Base-by-base conservation (phyloP, 2,329 filamentous ascomycete genomes). In the Aureobasidium sp. region DNA sequence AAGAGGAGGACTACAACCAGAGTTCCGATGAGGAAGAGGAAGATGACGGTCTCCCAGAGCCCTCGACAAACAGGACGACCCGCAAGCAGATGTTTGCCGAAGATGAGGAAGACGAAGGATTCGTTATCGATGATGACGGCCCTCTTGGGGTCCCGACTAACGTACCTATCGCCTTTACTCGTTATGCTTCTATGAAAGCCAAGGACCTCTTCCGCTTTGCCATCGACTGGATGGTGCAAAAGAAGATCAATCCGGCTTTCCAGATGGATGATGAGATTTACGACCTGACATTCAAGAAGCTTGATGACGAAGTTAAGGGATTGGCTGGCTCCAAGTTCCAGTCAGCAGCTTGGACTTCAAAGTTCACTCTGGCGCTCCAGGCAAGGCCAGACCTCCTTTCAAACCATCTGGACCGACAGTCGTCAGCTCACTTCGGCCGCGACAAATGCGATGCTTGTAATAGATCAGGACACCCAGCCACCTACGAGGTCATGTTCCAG, bases 151-250 rank as follows among this genome's bases (percentile, higher is more conserved):
- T 43, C 4, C 43, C 55, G 6, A 38, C 31, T 5, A 83, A 81
- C 1, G 74, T 78, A 10, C 89, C 89, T 0, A 76, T 92, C 0
- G 77, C 87, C 66, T 90, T 90, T 70, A 88, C 85, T 0, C 74
- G 79, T 3, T 80, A 87, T 60, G 80, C 83, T 0, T 84, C 85
- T 63, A 85, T 85, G 65, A 87, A 87, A 54, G 75, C 86, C 0
- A 85, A 84, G 64, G 84, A 89, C 40, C 83, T 91, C 53, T 93
- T 93, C 74, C 82, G 81, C 50, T 84, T 86, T 66, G 86, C 84
- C 0, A 78, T 93, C 1, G 87, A 90, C 69, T 93, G 88, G 88
- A 86, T 92, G 74, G 85, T 93, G 2, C 87, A 90, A 67, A 88
- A 88, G 69, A 86, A 87, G 66, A 79, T 94, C 54, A 87, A 91